A percentile compares a stretch with the other conserved stretches of the same genome.
phyloP scores from a whole-genome alignment of 2,329 filamentous ascomycete genomes.

The Mycosphaerelloides madeirae region DNA sequence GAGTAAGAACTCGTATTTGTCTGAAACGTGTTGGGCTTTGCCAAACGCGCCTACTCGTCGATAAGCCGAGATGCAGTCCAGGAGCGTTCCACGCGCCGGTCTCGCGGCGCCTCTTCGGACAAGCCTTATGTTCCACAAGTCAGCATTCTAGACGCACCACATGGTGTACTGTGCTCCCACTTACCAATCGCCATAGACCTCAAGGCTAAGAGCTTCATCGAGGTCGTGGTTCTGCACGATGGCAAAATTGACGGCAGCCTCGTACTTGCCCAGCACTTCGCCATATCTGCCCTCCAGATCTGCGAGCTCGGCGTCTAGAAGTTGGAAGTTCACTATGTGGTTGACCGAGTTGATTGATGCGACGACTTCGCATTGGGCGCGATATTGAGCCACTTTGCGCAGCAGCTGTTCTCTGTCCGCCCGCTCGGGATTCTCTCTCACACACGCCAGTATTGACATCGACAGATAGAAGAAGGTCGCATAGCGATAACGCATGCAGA shows the following conservation, averaged over 20 bases:
- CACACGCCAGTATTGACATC: conserved; percentile 37
- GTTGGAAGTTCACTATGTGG: conserved; percentile 63
- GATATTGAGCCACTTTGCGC: conserved; percentile 51
- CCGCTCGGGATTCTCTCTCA: conserved; percentile 36
- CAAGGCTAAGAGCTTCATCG: conserved; percentile 69
- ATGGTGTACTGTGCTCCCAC: too few species aligned
- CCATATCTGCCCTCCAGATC: conserved; percentile 48
- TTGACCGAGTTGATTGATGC: conserved; percentile 63
- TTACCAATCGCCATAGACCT: conserved; percentile 64
- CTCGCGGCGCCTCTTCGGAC: conserved; percentile 60
- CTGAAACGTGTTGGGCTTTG: conserved; percentile 62
- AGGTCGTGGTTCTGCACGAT: conserved; percentile 62
- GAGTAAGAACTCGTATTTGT: conserved; percentile 63
- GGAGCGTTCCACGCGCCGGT: conserved; percentile 64
- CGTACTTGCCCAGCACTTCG: conserved; percentile 59
- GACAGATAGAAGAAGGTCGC: conserved; percentile 41
- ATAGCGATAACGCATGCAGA: conserved; percentile 42
- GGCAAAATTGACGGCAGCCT: conserved; percentile 67
- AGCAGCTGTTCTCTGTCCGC: conserved; percentile 47
- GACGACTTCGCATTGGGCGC: conserved; percentile 60
- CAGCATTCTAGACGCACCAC: too few species aligned
- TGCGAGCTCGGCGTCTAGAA: conserved; percentile 64
- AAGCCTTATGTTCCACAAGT: conserved; percentile 37
- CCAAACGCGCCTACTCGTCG: conserved; percentile 65
- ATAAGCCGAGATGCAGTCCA: conserved; percentile 64